phyloP scores from a whole-genome alignment of 805 yeast species.

The Ogataea corticis region DNA sequence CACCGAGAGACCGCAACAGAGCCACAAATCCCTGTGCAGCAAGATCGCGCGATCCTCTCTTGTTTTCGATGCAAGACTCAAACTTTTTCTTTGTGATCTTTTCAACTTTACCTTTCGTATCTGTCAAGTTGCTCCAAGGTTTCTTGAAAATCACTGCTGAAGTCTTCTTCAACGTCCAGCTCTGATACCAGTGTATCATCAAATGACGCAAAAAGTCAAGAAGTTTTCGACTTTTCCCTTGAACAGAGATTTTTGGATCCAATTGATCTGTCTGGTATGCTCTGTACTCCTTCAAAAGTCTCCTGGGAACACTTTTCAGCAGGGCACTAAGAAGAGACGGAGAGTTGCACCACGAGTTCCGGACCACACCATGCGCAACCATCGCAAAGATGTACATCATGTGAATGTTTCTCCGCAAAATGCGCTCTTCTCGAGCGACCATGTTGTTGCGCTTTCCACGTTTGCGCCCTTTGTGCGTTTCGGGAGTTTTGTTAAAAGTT shows the following conservation, averaged over 20 bases:
- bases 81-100: constrained; percentile 45
- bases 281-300: constrained; percentile 45
- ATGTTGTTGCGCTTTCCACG: constrained; percentile 34
- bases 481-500: constrained; percentile 22
- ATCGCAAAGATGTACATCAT: constrained; percentile 56
- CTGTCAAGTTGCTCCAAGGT: constrained; percentile 47
- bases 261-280: constrained; percentile 25
- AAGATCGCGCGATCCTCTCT: constrained; percentile 72
- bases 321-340: constrained; percentile 41
- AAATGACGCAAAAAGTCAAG: constrained; percentile 75
- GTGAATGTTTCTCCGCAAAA: constrained; percentile 55
- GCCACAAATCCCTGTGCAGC: constrained; percentile 89
- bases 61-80: constrained; percentile 39
- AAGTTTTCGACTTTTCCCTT: constrained; percentile 61
- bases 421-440: constrained; percentile 56
- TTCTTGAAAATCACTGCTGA: constrained; percentile 50
- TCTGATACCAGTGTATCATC: constrained; percentile 56
- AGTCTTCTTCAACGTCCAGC: constrained; percentile 35
- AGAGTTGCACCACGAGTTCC: constrained; percentile 77
- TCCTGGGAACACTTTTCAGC: constrained; percentile 47
- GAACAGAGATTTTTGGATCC: constrained; percentile 21
- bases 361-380: constrained; percentile 62
- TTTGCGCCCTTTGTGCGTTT: constrained; percentile 16
- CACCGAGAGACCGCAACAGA: constrained; percentile 64
- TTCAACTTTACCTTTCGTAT: constrained; percentile 21